Evolutionary conservation across 176 grass and related monocot species (phyloP), one percentile per base, ranked within the genome.

Genomic region (Rhynchospora pubera): DNA sequence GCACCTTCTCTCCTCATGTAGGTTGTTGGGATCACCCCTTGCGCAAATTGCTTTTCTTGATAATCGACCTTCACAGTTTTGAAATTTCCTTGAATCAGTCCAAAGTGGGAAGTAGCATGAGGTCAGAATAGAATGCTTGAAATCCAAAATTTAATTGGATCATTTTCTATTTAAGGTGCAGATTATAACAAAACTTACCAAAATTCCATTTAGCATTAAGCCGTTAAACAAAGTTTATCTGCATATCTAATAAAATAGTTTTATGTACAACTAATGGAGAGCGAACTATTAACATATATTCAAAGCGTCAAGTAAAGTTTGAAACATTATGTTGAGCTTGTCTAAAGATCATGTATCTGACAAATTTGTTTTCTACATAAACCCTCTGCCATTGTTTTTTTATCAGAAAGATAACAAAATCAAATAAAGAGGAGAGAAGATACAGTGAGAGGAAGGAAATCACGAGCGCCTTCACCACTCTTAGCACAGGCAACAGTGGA

Each of bases 1-100:
- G 96, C 96, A 85, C 96, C 96, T 87, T 99, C 96, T 89, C 92
- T 91, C 74, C 96, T 89, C 91, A 95, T 99, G 79, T 92, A 99
- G 75, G 96, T 99, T 64, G 96, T 91, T 22, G 96, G 96, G 83
- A 95, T 99, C 57, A 99, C 76, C 78, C 96, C 96, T 90, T 95
- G 96, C 59, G 96, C 89, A 53, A 87, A 99, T 81, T 95, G 92
- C 73, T 99, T 99, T 84, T 99, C 96, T 93, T 95, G 92, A 85
- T 99, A 99, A 62, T 99, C 92, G 80, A 99, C 96, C 92, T 99
- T 80, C 51, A 88, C 28, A 11, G 6, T 55, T 56, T 56, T 76
- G 0, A 55, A 56, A 76, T 32, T 55, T 76, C 71, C 72, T 76
- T 56, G n/a, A 52, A 76, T 76, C 46, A 76, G 23, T 55, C n/a